Evolutionary conservation across 108 stramenopile genomes (phyloP).

Genomic region (Asterionellopsis glacialis): DNA sequence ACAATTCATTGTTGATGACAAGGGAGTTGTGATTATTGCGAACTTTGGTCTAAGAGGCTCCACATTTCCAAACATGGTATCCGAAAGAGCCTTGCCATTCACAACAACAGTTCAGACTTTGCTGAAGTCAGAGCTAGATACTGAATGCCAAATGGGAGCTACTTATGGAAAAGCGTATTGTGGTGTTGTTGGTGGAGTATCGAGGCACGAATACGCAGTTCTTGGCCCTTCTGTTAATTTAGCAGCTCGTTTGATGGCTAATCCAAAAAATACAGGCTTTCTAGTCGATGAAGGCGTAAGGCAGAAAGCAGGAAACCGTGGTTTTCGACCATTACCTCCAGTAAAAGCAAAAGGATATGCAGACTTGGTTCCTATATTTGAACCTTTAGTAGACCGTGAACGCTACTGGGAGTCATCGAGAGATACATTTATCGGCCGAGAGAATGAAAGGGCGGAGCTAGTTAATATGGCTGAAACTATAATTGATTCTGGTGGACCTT

Average conservation of each 20-base stretch:
- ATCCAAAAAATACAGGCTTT: constrained; percentile 11
- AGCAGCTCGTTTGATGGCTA: constrained; percentile 37
- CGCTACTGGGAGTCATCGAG: constrained; percentile 31
- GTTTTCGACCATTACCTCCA: constrained; percentile 9
- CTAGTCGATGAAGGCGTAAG: constrained; percentile 11
- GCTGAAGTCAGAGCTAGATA: constrained; percentile 13
- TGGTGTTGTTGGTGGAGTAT: constrained; percentile 33
- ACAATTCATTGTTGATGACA: constrained; percentile 80
- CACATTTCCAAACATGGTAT: constrained; percentile 44
- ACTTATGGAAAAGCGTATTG: constrained; percentile 38
- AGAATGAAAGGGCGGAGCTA: constrained; percentile 41
- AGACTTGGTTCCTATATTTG: constrained; percentile 15
- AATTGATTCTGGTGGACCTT: constrained; percentile 4
- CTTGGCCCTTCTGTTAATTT: constrained; percentile 37
- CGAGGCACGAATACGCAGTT: constrained; percentile 39
- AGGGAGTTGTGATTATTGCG: constrained; percentile 64
- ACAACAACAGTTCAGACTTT: constrained; percentile 3
- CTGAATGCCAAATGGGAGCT: constrained; percentile 18
- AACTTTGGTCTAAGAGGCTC: constrained; percentile 70
- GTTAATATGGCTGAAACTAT: constrained; percentile 31
- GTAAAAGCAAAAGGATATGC: constrained; percentile 19
- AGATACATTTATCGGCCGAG: constrained; percentile 54
- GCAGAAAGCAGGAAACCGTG: constrained; percentile 9
- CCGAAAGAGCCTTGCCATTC: constrained; percentile 15
- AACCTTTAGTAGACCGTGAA: constrained; percentile 17